Base-by-base conservation (phyloP, 208 protist species). In the Balamuthia mandrillaris region DNA sequence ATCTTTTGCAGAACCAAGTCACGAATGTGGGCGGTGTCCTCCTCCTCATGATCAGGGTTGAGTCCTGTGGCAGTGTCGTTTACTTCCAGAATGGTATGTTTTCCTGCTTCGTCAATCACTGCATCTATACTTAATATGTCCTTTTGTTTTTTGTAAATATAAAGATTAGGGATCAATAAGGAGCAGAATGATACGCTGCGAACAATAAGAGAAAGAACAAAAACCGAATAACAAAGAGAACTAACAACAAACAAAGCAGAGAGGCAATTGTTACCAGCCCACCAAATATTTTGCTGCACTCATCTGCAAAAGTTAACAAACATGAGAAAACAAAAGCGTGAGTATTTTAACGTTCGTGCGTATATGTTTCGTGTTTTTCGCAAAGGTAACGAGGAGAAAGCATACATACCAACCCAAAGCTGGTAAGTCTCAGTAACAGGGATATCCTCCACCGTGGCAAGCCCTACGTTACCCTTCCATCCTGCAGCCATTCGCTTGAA, bases 91-190 rank as follows among this genome's bases (percentile, higher is more conserved):
- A 90, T 88, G 37, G 35, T 58, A 33, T 88, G 61, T 9, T 41
- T 47, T 18, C 84, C 87, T 31, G 87, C 24, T 49, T 90, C 86
- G 51, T 49, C 27, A 37, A 52, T 24, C 44, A 90, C 49, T 18
- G 81, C 83, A 63, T 90, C 87, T 3, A 90, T 54, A 16, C 42
- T 49, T 35, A 87, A 65, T 54, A 87, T 86, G 31, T 88, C 85
- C n/a, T n/a, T n/a, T n/a, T n/a, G n/a, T n/a, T n/a, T n/a, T n/a
- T n/a, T n/a, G n/a, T n/a, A n/a, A n/a, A n/a, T n/a, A n/a, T n/a
- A n/a, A n/a, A n/a, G n/a, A n/a, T n/a, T n/a, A n/a, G n/a, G n/a
- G n/a, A n/a, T n/a, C n/a, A n/a, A n/a, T n/a, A n/a, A n/a, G n/a
- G n/a, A n/a, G n/a, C n/a, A n/a, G n/a, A n/a, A n/a, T n/a, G n/a